Base-by-base conservation (phyloP, 805 yeast species). In the Wickerhamomyces silvicola region DNA sequence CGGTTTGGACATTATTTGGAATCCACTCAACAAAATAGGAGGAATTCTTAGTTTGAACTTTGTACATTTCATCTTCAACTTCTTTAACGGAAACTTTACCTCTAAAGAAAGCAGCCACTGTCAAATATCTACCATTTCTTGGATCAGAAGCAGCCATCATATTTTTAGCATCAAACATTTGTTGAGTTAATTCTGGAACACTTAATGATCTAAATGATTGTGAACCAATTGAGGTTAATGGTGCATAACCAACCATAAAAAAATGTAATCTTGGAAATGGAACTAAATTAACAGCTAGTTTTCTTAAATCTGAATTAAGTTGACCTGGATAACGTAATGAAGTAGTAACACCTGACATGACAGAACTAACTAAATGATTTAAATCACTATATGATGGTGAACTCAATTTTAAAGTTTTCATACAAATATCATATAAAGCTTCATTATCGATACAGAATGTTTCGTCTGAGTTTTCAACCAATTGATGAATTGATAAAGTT, bases 131-230 rank as follows among this genome's bases (percentile, higher is more conserved):
- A 57, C 98, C 98, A 41, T 72, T 64, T 70, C 92, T 83, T 60
- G 97, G 95, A 60, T 90, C 97, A 68, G 98, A 90, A 68, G 92
- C 92, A 50, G 92, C 98, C 96, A 90, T 85, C 73, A 92, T 97
- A 68, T 90, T 87, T 51, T 92, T 84, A 42, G 97, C 95, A 68
- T 90, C 98, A 60, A 90, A 92, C 72, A 97, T 92, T 24, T 97
- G 87, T 46, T 88, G 90, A 28, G 98, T 92, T 64, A 90, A 87
- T 64, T 90, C 97, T 32, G 86, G 72, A 35, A 92, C 96, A 16
- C 92, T 75, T 68, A 90, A 86, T 21, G 97, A 75, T 75, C 94
- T 97, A 67, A 92, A 97, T 59, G 75, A 75, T 39, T 94, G 92
- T 70, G 94, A 86, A 36, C 81, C 74, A 52, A 87, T 82, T 22